Evolutionary conservation across 768 basidiomycete species (phyloP).

Genomic region (Pleurotus platypus): DNA sequence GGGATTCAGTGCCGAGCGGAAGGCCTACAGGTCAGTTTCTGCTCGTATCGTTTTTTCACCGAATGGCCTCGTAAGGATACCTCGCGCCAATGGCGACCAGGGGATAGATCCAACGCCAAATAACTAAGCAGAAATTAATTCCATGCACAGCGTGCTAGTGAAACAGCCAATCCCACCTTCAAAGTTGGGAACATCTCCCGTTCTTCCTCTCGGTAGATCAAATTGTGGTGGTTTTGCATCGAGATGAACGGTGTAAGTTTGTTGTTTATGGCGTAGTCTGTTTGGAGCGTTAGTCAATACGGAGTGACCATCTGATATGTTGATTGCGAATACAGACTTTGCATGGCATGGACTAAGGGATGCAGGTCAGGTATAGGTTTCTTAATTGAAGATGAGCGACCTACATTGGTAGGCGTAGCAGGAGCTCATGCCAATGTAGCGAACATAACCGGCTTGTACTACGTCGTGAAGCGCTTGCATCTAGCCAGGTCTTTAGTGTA

Average conservation of each 20-base stretch:
- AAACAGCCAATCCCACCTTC: conserved; percentile 15
- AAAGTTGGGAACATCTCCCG: conserved; percentile 51
- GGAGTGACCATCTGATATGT: not conserved
- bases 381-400: not conserved
- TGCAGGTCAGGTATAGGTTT: not conserved
- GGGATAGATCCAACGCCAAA: conserved; percentile 35
- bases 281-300: not conserved
- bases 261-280: conserved; percentile 37
- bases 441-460: conserved; percentile 39
- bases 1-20: no score
- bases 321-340: conserved; percentile 1
- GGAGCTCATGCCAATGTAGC: conserved; percentile 38
- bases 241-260: conserved; percentile 53
- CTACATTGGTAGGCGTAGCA: conserved; percentile 30
- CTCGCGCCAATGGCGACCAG: conserved; percentile 35
- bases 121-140: conserved; percentile 10
- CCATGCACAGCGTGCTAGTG: no score
- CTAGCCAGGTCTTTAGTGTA: conserved; percentile 12
- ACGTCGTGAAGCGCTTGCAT: conserved; percentile 49
- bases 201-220: conserved; percentile 61
- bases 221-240: conserved; percentile 61
- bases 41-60: conserved; percentile 23
- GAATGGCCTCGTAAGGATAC: conserved; percentile 27
- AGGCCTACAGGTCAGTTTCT: conserved; percentile 13
- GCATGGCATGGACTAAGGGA: conserved; percentile 14